These are phyloP conservation scores for Coniochaeta sp. DNA, from an alignment of 2,329 filamentous ascomycete genomes.

Conservation along the genomic window DNA sequence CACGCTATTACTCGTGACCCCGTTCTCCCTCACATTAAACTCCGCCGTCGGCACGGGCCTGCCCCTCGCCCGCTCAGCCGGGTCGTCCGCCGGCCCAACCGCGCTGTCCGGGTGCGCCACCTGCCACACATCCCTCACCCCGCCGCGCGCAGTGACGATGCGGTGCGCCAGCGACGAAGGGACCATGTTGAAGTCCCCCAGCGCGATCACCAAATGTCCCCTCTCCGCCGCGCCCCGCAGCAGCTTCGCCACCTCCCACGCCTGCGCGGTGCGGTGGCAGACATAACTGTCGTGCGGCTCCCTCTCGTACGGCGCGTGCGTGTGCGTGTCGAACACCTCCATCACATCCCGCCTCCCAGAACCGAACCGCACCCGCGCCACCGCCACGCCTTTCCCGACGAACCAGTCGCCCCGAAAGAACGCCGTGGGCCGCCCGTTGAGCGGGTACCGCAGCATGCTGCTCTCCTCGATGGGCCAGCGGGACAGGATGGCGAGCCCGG, in stretches of 20 bases:
- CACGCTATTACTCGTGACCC: slow-evolving; percentile 76
- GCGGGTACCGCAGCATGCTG: slow-evolving; percentile 77
- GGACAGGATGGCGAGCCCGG: slow-evolving; percentile 80
- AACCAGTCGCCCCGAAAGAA: slow-evolving; percentile 96
- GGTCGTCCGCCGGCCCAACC: slow-evolving; percentile 63
- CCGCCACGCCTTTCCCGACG: slow-evolving; percentile 89
- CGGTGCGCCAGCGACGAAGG: slow-evolving; percentile 78
- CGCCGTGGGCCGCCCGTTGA: slow-evolving; percentile 88
- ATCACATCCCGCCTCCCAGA: slow-evolving; percentile 56
- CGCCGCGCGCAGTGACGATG: slow-evolving; percentile 70
- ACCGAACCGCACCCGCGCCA: slow-evolving; percentile 69
- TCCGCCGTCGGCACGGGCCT: slow-evolving; percentile 66
- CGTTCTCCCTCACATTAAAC: slow-evolving; percentile 73
- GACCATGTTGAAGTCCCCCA: slow-evolving; percentile 97
- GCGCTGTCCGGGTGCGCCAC: slow-evolving; percentile 78
- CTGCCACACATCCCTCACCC: slow-evolving; percentile 78
- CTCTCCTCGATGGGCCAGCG: slow-evolving; percentile 90
- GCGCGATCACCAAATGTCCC: slow-evolving; percentile 74
- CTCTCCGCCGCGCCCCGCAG: slow-evolving; percentile 73
- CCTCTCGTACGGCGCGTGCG: slow-evolving; percentile 78
- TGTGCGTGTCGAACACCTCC: slow-evolving; percentile 91
- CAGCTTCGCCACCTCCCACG: slow-evolving; percentile 90
- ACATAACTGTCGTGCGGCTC: slow-evolving; percentile 78
- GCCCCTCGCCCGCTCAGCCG: slow-evolving; percentile 57
- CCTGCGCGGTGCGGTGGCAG: slow-evolving; percentile 84